Evolutionary conservation across 257 asterid species (phyloP).

Genomic region (Sherardia arvensis): DNA sequence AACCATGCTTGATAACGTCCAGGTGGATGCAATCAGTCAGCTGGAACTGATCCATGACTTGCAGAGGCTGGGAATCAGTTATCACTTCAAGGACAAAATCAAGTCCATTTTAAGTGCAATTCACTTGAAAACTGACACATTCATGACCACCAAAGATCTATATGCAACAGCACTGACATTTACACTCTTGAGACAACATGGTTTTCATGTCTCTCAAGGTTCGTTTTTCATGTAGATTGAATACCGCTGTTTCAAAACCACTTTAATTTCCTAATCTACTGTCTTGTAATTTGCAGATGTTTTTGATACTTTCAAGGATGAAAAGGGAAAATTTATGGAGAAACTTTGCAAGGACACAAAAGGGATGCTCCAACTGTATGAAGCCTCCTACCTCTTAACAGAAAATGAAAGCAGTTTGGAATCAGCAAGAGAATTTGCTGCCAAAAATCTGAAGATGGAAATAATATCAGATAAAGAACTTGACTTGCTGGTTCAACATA

Average conservation of each 20-base stretch:
- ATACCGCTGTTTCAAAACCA: no score
- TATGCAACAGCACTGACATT: constrained; percentile 14
- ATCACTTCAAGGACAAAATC: constrained; percentile 4
- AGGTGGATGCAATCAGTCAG: not conserved
- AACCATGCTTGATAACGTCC: not conserved
- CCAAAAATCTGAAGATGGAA: constrained; percentile 1
- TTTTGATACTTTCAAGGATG: constrained; percentile 21
- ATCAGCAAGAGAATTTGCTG: constrained; percentile 14
- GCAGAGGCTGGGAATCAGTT: constrained; percentile 11
- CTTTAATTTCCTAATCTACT: no score
- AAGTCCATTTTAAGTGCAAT: not conserved
- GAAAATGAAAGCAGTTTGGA: constrained; percentile 22
- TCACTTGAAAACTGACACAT: not conserved
- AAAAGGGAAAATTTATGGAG: constrained; percentile 12
- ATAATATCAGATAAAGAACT: not conserved
- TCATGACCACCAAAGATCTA: not conserved
- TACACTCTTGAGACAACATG: constrained; percentile 19
- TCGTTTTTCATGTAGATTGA: not conserved
- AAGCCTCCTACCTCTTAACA: constrained; percentile 21
- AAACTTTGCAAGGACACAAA: constrained; percentile 7
- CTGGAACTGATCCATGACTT: constrained; percentile 7
- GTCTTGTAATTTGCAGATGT: constrained; percentile 11
- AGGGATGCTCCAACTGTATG: constrained; percentile 23
- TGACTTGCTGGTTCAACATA: not conserved
- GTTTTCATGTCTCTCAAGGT: constrained; percentile 11